A percentile compares a stretch with the other conserved stretches of the same genome.
Evolutionary conservation across 257 asterid genomes (phyloP).

Genomic region (Primulina eburnea): DNA sequence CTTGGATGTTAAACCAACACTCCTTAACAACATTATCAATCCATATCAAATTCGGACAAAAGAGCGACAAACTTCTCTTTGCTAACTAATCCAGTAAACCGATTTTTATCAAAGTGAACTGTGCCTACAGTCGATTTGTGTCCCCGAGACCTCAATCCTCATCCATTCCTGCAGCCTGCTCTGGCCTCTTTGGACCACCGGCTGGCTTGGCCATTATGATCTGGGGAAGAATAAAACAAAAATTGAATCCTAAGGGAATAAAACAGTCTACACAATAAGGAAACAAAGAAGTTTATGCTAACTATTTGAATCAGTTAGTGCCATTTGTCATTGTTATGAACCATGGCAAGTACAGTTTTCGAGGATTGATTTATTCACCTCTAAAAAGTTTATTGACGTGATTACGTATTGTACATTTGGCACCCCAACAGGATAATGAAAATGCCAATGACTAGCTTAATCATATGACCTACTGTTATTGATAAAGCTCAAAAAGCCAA

Average conservation of each 20-base stretch:
- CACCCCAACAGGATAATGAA: not conserved
- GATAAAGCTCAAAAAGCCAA: not conserved
- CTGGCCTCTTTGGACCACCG: constrained; percentile 46
- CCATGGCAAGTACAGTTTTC: not conserved
- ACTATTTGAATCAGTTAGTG: not conserved
- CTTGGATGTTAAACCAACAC: not conserved
- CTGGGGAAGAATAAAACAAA: constrained; percentile 26
- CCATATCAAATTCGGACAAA: not conserved
- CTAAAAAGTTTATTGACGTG: not conserved
- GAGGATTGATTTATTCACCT: not conserved
- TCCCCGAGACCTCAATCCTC: constrained; percentile 33
- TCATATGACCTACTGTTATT: not conserved
- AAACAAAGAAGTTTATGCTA: not conserved
- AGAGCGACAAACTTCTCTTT: not conserved
- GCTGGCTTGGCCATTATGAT: constrained; percentile 62
- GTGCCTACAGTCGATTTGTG: not conserved
- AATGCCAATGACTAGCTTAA: not conserved
- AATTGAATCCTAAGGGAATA: not conserved
- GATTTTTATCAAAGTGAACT: not conserved
- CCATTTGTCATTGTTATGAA: not conserved
- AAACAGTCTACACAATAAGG: not conserved
- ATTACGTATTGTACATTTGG: not conserved
- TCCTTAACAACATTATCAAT: not conserved
- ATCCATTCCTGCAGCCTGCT: constrained; percentile 39
- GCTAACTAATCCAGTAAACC: not conserved